Conservation (phyloP, 805 yeast genomes). For the Wickerhamiella spandovensis region DNA sequence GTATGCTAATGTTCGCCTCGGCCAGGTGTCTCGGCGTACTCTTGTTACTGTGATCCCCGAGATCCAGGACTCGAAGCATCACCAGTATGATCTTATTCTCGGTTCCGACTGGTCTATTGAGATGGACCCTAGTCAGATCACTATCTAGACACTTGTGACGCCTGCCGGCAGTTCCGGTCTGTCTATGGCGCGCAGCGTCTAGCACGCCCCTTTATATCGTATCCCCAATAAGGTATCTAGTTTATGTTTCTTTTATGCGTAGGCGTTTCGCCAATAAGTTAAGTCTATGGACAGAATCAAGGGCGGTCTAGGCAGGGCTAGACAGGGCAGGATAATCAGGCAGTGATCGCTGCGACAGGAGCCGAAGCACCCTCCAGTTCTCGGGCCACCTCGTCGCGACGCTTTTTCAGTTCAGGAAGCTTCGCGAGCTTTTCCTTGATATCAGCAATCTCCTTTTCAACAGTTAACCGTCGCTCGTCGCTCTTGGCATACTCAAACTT, state of each 20-base stretch:
- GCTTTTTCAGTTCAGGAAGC: conserved; percentile 43
- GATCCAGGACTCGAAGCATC: conserved; percentile 5
- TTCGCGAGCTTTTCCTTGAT: conserved; percentile 47
- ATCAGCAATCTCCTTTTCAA: conserved; percentile 63
- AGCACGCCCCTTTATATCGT: too few relatives aligned
- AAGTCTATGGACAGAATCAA: too few relatives aligned
- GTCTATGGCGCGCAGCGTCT: too few relatives aligned
- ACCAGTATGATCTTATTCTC: conserved; percentile 5
- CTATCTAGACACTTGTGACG: neutral
- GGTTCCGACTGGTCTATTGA: conserved; percentile 6
- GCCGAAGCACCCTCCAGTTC: neutral
- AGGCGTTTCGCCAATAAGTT: too few relatives aligned
- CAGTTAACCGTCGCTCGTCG: conserved; percentile 49
- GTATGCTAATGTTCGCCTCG: conserved; percentile 2
- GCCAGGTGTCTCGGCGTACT: conserved; percentile 1
- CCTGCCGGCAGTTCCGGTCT: too few relatives aligned
- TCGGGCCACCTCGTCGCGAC: conserved; percentile 45
- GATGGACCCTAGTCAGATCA: neutral
- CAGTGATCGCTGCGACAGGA: too few relatives aligned
- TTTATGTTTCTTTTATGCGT: too few relatives aligned
- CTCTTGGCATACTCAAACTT: conserved; percentile 51
- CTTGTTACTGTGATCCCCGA: conserved; percentile 4
- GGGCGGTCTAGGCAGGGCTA: too few relatives aligned
- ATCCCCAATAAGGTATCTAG: too few relatives aligned
- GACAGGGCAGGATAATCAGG: too few relatives aligned